A percentile compares a stretch with the other conserved stretches of the same genome.
These are phyloP conservation scores for Fusarium sp. DNA, from an alignment of 2,329 filamentous ascomycete genomes.

Conservation along the genomic window DNA sequence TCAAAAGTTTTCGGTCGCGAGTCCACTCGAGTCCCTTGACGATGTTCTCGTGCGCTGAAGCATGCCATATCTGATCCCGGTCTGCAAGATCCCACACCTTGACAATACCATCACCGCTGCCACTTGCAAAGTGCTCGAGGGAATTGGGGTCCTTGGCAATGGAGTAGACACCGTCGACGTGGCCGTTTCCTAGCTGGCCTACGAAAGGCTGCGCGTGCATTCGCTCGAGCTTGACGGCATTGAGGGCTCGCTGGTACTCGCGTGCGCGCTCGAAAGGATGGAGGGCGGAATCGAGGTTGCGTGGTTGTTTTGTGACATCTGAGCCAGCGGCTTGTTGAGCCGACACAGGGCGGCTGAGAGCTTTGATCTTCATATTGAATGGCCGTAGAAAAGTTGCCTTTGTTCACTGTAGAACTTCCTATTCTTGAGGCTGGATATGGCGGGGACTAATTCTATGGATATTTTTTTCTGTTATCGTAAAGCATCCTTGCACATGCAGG, in stretches of 20 bases:
- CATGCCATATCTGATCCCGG: constrained; percentile 80
- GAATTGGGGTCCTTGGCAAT: constrained; percentile 84
- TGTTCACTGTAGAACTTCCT: constrained; percentile 13
- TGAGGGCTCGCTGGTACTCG: constrained; percentile 72
- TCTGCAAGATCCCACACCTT: constrained; percentile 89
- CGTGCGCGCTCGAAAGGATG: constrained; percentile 92
- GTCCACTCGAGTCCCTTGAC: constrained; percentile 95
- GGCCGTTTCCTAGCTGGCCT: constrained; percentile 86
- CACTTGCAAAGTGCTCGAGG: constrained; percentile 81
- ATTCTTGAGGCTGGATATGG: constrained; percentile 36
- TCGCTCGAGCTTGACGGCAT: constrained; percentile 92
- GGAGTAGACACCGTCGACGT: constrained; percentile 88
- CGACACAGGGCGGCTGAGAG: constrained; percentile 74
- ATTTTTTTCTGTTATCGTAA: constrained; percentile 52
- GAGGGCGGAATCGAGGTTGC: constrained; percentile 84
- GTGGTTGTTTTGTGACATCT: constrained; percentile 73
- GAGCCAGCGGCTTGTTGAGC: constrained; percentile 76
- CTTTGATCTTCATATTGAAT: constrained; percentile 69
- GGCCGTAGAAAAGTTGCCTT: not conserved
- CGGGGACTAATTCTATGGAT: constrained; percentile 43
- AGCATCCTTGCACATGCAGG: constrained; percentile 14
- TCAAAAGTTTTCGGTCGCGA: constrained; percentile 83
- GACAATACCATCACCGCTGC: constrained; percentile 90
- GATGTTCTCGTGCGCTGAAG: constrained; percentile 90
- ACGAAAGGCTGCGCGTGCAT: constrained; percentile 86